Conservation (phyloP, 192 early-diverging fungal genomes). For the Phycomyces blakesleeanus region DNA sequence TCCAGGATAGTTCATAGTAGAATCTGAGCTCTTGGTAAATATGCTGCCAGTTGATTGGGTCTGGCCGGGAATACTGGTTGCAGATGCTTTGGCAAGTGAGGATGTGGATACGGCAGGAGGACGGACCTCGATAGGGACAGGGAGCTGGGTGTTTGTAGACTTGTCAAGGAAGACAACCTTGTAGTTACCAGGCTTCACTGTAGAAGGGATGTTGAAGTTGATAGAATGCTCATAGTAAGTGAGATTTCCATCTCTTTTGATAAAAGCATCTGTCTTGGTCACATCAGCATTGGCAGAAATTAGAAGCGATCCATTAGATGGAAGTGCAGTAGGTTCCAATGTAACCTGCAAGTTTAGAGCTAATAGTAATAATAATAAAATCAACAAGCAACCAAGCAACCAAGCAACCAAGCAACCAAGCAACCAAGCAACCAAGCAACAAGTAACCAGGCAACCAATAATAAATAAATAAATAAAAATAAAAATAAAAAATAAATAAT, state of each 20-base stretch:
- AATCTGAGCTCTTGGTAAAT: slow-evolving; percentile 13
- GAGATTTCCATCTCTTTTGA: slow-evolving; percentile 11
- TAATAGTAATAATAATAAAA: no score
- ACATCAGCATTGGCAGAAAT: slow-evolving; percentile 27
- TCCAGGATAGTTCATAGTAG: neutral
- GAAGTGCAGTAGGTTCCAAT: slow-evolving; percentile 5
- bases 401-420: no score
- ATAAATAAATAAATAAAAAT: no score
- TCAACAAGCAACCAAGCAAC: no score
- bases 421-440: no score
- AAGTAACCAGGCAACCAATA: no score
- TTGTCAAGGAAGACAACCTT: slow-evolving; percentile 31
- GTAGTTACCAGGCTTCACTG: slow-evolving; percentile 25
- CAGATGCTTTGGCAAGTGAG: slow-evolving; percentile 17
- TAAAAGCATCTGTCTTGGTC: slow-evolving; percentile 9
- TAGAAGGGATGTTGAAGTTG: slow-evolving; percentile 30
- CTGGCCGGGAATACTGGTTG: slow-evolving; percentile 11
- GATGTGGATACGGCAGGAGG: slow-evolving; percentile 20
- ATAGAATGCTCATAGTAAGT: slow-evolving; percentile 25
- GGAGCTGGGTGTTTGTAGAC: slow-evolving; percentile 19
- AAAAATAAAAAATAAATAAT: no score
- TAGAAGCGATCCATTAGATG: slow-evolving; percentile 8
- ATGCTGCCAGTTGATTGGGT: slow-evolving; percentile 18
- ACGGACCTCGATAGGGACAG: slow-evolving; percentile 25
- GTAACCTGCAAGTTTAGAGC: slow-evolving; percentile 23